phyloP scores from a whole-genome alignment of 2,329 filamentous ascomycete species.

The Colletotrichum noveboracense region DNA sequence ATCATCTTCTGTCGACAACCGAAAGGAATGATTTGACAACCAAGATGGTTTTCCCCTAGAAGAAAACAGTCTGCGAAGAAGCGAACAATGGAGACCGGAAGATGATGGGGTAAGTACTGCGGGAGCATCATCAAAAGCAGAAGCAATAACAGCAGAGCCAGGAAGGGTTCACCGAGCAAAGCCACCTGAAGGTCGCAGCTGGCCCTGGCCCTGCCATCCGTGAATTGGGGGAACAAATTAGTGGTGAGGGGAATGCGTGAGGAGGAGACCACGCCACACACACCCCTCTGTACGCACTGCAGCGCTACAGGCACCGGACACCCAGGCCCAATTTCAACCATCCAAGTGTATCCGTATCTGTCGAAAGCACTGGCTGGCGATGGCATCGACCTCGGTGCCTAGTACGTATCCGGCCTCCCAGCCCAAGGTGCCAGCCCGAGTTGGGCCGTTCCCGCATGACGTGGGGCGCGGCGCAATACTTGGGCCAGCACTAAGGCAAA shows the following conservation, averaged over 20 bases:
- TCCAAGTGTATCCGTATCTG: background rate
- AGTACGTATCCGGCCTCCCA: background rate
- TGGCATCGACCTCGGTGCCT: background rate
- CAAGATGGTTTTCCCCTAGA: background rate
- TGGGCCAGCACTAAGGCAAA: background rate
- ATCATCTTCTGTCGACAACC: background rate
- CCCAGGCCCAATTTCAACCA: background rate
- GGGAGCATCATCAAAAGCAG: background rate
- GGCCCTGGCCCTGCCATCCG: conserved; percentile 2
- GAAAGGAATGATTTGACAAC: background rate
- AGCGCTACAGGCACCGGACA: background rate
- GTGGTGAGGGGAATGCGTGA: background rate
- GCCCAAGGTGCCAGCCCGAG: background rate
- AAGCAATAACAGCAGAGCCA: background rate
- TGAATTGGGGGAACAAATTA: background rate
- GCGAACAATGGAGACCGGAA: background rate
- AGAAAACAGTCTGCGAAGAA: background rate
- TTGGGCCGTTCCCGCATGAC: conserved; percentile 13
- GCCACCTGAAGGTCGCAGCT: conserved; percentile 19
- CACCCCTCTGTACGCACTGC: background rate
- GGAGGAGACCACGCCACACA: background rate
- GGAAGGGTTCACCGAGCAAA: background rate
- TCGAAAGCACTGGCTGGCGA: background rate
- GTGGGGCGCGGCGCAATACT: conserved; percentile 2
- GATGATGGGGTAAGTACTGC: background rate